Evolutionary conservation across 768 basidiomycete genomes (phyloP).

Genomic region (Rhizopogon sp.): DNA sequence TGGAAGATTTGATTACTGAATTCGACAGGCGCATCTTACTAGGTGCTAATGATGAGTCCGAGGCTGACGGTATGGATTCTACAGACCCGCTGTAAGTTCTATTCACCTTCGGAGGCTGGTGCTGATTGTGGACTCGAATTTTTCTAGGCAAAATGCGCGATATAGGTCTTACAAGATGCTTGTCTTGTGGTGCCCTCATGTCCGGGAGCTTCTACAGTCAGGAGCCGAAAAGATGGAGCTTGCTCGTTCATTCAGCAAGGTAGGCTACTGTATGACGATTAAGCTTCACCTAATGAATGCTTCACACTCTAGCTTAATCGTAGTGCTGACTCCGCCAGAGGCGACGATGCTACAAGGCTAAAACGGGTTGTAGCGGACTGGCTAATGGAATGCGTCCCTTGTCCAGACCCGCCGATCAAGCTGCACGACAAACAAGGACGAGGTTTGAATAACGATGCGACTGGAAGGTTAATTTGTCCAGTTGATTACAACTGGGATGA

Average conservation of each 20-base stretch:
- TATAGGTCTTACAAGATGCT: conserved; percentile 6
- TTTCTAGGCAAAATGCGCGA: neutral
- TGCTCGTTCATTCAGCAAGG: neutral
- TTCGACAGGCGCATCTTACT: conserved; percentile 2
- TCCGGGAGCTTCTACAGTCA: neutral
- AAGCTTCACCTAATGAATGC: too few species aligned
- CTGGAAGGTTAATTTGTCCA: conserved; percentile 7
- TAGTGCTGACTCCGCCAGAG: neutral
- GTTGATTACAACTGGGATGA: conserved; percentile 13
- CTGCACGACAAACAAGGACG: neutral
- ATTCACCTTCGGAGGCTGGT: neutral
- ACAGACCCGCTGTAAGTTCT: neutral
- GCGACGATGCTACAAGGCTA: neutral
- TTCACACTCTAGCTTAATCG: neutral
- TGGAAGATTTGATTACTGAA: conserved; percentile 6
- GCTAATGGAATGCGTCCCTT: neutral
- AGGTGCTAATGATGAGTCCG: neutral
- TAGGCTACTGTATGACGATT: neutral
- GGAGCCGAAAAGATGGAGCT: neutral
- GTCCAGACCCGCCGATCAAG: neutral
- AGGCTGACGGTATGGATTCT: too few species aligned
- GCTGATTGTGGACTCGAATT: neutral
- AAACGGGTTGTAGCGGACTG: neutral
- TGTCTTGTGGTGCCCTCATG: conserved; percentile 1
- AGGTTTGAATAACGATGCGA: conserved; percentile 7